A percentile compares a stretch with the other conserved stretches of the same genome.
These are phyloP conservation scores for Blastomyces parvus DNA, from an alignment of 2,329 filamentous ascomycete genomes.

Conservation along the genomic window DNA sequence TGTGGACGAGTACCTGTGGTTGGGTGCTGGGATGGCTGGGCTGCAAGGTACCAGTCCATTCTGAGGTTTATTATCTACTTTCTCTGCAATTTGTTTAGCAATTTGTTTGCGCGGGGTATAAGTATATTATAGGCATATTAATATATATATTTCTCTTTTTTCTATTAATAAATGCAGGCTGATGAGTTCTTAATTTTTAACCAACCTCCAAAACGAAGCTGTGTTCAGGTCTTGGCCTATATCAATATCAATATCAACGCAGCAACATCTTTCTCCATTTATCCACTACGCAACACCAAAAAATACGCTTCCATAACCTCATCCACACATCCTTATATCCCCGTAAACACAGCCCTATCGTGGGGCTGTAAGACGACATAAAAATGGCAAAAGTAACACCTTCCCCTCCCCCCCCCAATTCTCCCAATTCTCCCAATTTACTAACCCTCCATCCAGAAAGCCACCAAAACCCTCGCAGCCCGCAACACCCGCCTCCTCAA, in stretches of 20 bases:
- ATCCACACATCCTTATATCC: background rate
- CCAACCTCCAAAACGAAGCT: too few relatives aligned
- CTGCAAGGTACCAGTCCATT: background rate
- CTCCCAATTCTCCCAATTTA: background rate
- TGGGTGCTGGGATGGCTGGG: background rate
- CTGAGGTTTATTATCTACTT: background rate
- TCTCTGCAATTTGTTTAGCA: too few relatives aligned
- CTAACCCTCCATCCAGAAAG: conserved; percentile 32
- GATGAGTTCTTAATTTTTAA: background rate
- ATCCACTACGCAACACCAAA: background rate
- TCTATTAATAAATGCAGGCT: background rate
- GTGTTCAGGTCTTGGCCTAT: background rate
- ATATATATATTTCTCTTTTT: background rate
- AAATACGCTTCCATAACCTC: background rate
- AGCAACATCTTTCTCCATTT: background rate
- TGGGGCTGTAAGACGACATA: background rate
- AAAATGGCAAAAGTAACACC: background rate
- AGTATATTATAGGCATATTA: background rate
- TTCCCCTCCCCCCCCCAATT: background rate
- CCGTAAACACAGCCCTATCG: background rate
- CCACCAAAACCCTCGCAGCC: conserved; percentile 55
- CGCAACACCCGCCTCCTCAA: conserved; percentile 69
- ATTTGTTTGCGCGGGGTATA: background rate
- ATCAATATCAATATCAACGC: background rate
- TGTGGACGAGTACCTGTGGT: background rate